A percentile compares a stretch with the other conserved stretches of the same genome.
Conservation (phyloP, 192 early-diverging fungal species). For the Piromyces sp. region DNA sequence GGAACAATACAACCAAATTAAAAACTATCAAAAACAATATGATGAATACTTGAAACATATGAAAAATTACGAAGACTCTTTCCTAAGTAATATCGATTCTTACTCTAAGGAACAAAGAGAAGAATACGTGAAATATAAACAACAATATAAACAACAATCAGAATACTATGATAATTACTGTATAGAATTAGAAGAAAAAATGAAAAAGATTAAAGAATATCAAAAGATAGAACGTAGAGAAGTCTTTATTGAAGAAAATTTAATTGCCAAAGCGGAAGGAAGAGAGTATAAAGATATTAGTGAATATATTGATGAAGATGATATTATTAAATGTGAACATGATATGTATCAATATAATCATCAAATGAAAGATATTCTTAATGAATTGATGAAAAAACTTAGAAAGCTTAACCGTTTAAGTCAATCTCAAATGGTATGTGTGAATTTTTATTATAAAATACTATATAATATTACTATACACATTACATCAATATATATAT, state of each 20-base stretch:
- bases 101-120: not conserved
- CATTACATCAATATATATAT: no score
- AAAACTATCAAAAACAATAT: not conserved
- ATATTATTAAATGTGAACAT: not conserved
- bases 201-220: not conserved
- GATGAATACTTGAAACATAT: not conserved
- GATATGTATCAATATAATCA: not conserved
- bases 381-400: not conserved
- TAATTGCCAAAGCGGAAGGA: not conserved
- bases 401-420: not conserved
- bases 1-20: not conserved
- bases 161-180: not conserved
- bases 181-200: not conserved
- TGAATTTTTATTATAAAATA: no score
- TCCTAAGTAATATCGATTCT: not conserved
- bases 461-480: no score
- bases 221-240: not conserved
- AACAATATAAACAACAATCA: not conserved
- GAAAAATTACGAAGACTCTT: not conserved
- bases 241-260: not conserved
- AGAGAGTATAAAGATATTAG: not conserved
- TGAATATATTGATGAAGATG: not conserved
- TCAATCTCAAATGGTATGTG: not conserved
- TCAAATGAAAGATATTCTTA: not conserved
- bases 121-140: not conserved